Evolutionary conservation across 179 eudicot genomes (phyloP).

Genomic region (Spergularia azorica): DNA sequence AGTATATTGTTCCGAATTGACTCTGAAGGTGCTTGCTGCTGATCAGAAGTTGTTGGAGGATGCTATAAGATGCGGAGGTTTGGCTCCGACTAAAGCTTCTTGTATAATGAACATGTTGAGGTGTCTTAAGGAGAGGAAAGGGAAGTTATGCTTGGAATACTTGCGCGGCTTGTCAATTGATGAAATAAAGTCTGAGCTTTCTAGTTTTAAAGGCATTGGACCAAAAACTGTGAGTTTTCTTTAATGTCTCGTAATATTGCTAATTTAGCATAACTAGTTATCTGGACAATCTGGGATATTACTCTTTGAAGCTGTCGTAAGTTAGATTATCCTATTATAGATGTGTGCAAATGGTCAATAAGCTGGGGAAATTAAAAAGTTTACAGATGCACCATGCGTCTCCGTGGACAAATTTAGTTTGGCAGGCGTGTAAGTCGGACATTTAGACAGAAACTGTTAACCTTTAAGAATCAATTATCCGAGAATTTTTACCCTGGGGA

Average conservation of each 20-base stretch:
- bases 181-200: constrained; percentile 75
- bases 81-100: constrained; percentile 79
- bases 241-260: not conserved
- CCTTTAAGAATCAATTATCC: not conserved
- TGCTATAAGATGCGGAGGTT: constrained; percentile 91
- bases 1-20: not conserved
- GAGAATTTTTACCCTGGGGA: not conserved
- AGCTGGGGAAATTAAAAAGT: not conserved
- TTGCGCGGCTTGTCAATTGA: constrained; percentile 66
- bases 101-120: constrained; percentile 72
- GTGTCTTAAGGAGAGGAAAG: constrained; percentile 57
- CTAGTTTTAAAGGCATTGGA: constrained; percentile 83
- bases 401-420: not conserved
- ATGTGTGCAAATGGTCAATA: not conserved
- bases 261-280: not conserved
- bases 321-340: not conserved
- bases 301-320: not conserved
- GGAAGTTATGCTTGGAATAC: constrained; percentile 78
- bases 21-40: constrained; percentile 66
- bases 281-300: too few species aligned
- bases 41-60: constrained; percentile 64
- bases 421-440: constrained; percentile 2
- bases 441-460: not conserved
- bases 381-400: not conserved
- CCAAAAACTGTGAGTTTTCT: constrained; percentile 72